phyloP scores from a whole-genome alignment of 495 filamentous ascomycete species.

The Penicillium bovifimosum region DNA sequence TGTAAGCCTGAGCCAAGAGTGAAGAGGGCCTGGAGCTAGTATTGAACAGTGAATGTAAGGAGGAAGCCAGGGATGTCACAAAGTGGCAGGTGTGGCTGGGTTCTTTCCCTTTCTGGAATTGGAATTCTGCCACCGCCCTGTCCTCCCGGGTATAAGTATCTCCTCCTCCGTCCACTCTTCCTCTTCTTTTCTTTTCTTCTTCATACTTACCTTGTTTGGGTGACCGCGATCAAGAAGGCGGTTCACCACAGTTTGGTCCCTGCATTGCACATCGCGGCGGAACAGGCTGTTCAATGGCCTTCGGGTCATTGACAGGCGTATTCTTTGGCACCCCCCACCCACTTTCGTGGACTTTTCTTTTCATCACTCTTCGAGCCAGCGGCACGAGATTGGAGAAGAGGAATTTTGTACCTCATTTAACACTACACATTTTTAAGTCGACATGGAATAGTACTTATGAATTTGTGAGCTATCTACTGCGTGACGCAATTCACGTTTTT shows the following conservation, averaged over 20 bases:
- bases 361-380: slow-evolving; percentile 48
- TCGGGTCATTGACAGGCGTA: slow-evolving; percentile 66
- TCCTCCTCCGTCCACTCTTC: slow-evolving; percentile 12
- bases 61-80: neutral
- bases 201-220: slow-evolving; percentile 74
- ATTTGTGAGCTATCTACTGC: no score
- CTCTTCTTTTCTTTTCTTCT: slow-evolving; percentile 48
- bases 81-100: no score
- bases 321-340: slow-evolving; percentile 63
- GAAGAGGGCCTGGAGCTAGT: no score
- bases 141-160: neutral
- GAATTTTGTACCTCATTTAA: no score
- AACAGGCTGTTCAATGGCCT: slow-evolving; percentile 60
- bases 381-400: slow-evolving; percentile 51
- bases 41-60: no score
- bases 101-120: neutral
- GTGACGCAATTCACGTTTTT: no score
- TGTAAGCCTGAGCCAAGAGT: no score
- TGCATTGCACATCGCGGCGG: slow-evolving; percentile 75
- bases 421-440: no score
- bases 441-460: no score
- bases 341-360: slow-evolving; percentile 45
- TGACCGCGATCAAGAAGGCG: slow-evolving; percentile 57
- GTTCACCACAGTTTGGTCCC: slow-evolving; percentile 56
- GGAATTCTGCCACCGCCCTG: neutral